These are phyloP conservation scores for Scheffersomyces stambukii DNA, from an alignment of 1,139 yeast species.

Conservation along the genomic window DNA sequence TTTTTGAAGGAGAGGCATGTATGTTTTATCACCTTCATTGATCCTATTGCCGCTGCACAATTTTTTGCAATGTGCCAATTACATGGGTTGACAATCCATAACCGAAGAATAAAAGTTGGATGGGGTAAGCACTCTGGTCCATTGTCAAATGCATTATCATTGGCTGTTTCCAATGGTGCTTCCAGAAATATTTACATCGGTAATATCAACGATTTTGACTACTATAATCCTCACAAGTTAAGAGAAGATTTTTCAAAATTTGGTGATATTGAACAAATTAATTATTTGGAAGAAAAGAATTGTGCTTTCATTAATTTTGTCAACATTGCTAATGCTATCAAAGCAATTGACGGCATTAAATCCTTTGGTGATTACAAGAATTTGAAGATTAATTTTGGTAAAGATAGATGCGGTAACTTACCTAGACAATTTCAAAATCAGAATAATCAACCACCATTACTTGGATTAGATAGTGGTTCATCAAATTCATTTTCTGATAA, in stretches of 20 bases:
- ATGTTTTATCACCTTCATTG: conserved; percentile 88
- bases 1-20: conserved; percentile 78
- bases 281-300: conserved; percentile 71
- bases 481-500: conserved; percentile 24
- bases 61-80: conserved; percentile 84
- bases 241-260: conserved; percentile 62
- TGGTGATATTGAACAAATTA: conserved; percentile 81
- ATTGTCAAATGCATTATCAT: conserved; percentile 69
- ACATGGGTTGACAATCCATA: conserved; percentile 78
- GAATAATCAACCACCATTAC: conserved; percentile 12
- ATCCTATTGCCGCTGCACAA: conserved; percentile 90
- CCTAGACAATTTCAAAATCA: conserved; percentile 51
- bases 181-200: conserved; percentile 90
- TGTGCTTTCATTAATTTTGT: conserved; percentile 82
- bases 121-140: conserved; percentile 98
- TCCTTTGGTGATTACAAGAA: conserved; percentile 49
- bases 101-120: conserved; percentile 79
- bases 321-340: conserved; percentile 77
- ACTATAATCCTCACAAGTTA: conserved; percentile 55
- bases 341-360: conserved; percentile 65
- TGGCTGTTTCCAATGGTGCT: conserved; percentile 93
- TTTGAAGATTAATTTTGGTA: conserved; percentile 77
- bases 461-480: conserved; percentile 18
- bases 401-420: conserved; percentile 87
- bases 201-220: conserved; percentile 42